Base-by-base conservation (phyloP, 2,329 filamentous ascomycete genomes). In the Gliomastix tumulicola region DNA sequence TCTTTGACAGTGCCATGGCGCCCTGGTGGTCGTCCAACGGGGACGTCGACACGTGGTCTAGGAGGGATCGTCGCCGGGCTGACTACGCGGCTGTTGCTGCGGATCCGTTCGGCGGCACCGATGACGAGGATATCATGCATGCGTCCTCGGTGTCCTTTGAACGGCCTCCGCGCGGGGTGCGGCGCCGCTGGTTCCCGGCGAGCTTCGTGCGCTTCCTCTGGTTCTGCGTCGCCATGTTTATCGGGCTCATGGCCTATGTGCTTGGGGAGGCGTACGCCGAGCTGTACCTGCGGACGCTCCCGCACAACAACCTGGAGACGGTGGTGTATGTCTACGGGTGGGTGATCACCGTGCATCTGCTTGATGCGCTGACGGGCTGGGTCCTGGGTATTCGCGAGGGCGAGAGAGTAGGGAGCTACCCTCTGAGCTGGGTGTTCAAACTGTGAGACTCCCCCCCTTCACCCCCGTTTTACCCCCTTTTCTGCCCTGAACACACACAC, bases 351-450 rank as follows among this genome's bases (percentile, higher is more conserved):
- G 77, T 84, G 8, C 74, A 82, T 42, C 56, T 82, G 18, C 62
- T 84, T 7, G 79, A 84, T 49, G 72, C 69, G 3, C 57, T 82
- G 39, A 81, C 78, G 0, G 79, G 76, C 3, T 84, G 76, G 75
- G 79, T 83, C 33, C 56, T 84, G 27, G 79, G 79, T 31, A 78
- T 74, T 27, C 74, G 71, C 36, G 75, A 82, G 46, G 79, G 79
- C 33, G 75, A 83, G 51, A 65, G 79, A 21, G 79, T 84, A 2
- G 78, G 79, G 27, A 82, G 76, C 51, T 84, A 84, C 48, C 79
- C 79, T n/a, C 55, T 84, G 39, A 79, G 76, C 45, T 84, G 78
- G 74, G 73, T 82, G 30, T 84, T 84, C 49, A 84, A 84, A 54
- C 66, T 84, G 72, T 81, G 52, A 30, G 39, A n/a, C n/a, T 21